Base-by-base conservation (phyloP, 169 alveolate genomes). In the Cryptosporidium sp. region DNA sequence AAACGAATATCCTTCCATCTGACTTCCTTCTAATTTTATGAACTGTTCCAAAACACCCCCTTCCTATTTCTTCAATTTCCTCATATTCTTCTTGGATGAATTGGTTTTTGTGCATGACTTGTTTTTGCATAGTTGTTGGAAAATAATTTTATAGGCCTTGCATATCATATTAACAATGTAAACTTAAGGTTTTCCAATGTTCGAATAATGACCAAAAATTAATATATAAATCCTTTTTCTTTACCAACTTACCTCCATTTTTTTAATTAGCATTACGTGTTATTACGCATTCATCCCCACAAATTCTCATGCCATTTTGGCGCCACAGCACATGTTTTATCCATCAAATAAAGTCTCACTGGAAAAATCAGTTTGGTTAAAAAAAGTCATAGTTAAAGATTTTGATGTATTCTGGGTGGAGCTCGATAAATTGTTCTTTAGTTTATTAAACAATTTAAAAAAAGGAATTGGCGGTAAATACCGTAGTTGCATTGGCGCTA, bases 1-100 rank as follows among this genome's bases (percentile, higher is more conserved):
- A 98, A 37, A 99, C 98, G 65, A 96, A 94, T 69, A 96, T 45
- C 84, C 93, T 93, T 4, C 93, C 93, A 74, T 96, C 95, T 9
- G 84, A 70, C 75, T 92, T 95, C 55, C 96, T 93, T 41, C 80
- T 80, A 9, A 96, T 93, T 93, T 95, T 93, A 45, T 92, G 93
- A 7, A 96, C 98, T 50, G 92, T 87, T 9, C 97, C 97, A 73
- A 95, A 96, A 70, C 92, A 92, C 16, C 98, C 98, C 73, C 93
- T 93, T 0, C 98, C 97, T 14, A 96, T 87, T 69, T 87, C 85
- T 55, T 85, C 94, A 37, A 94, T 52, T 45, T 86, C 91, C 68
- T 94, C 95, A 87, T 92, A 94, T 2, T 92, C 91, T 9, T 93
- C 96, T 94, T 80, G 89, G 48, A 62, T 16, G n/a, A 80, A 26